Base-by-base conservation (phyloP, 331 rosid species). In the Pyracantha coccinea region DNA sequence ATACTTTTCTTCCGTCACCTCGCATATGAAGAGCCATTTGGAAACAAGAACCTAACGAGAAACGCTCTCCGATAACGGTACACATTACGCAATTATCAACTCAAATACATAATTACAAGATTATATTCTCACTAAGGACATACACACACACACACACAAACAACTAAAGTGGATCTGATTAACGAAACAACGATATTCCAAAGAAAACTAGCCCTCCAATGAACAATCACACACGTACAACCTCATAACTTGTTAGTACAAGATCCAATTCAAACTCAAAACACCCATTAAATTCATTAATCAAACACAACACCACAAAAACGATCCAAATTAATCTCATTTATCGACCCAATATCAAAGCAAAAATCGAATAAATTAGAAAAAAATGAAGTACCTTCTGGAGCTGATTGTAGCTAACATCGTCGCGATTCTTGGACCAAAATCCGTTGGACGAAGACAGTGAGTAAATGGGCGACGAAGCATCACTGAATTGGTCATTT, bases 351-450 rank as follows among this genome's bases (percentile, higher is more conserved):
- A 77, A 44, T 3, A 1, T 35, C 68, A 28, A 77, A 74, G 54
- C 75, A 33, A 13, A 66, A 25, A 10, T 35, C 32, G 55, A 59
- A 60, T n/a, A 24, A 32, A 12, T 33, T 4, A 1, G 25, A 38
- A 66, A 68, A 17, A 24, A 88, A 74, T 66, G 59, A 57, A 77
- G 77, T 75, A 92, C 99, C 97, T 86, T 92, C 83, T 88, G 96
- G 71, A 95, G 97, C 84, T 92, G 97, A 84, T 82, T 84, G 82
- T 77, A 90, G 89, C 88, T 76, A 71, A 95, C 90, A 41, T 87
- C 90, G 8, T 78, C 88, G 16, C 86, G 84, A 79, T 89, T 91
- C 82, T 88, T 91, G 69, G 99, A 90, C 99, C 99, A 95, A 76
- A 95, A 92, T 57, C 89, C 90, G 52, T 85, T 87, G 78, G 87